Percentiles rank a stretch among this genome's conserved stretches.
Evolutionary conservation across 768 basidiomycete genomes (phyloP).

Genomic region (Omphalotus guepiniiformis): DNA sequence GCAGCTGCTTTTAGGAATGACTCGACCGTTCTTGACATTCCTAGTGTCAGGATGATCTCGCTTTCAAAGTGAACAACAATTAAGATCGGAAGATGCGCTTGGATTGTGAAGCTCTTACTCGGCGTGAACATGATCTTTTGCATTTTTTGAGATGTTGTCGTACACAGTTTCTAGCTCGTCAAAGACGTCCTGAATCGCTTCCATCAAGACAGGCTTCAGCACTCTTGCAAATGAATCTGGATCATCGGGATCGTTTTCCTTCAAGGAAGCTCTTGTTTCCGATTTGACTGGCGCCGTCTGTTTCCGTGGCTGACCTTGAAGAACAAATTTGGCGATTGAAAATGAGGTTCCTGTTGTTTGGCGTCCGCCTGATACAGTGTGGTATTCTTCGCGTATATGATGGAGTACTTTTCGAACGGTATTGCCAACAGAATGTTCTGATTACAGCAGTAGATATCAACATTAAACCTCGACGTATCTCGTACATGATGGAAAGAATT

Average conservation of each 20-base stretch:
- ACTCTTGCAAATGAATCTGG: conserved; percentile 73
- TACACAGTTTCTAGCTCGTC: conserved; percentile 96
- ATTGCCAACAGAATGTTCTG: conserved; percentile 94
- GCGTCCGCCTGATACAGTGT: conserved; percentile 61
- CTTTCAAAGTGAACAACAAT: conserved; percentile 36
- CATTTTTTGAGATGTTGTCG: conserved; percentile 90
- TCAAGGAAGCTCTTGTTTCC: conserved; percentile 54
- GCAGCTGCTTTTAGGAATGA: conserved; percentile 90
- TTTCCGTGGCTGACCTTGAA: conserved; percentile 69
- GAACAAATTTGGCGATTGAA: conserved; percentile 81
- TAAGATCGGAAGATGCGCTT: background rate
- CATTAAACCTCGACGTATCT: conserved; percentile 2
- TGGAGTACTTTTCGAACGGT: conserved; percentile 90
- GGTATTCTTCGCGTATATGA: conserved; percentile 92
- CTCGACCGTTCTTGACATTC: conserved; percentile 92
- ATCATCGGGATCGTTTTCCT: conserved; percentile 70
- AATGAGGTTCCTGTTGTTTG: conserved; percentile 40
- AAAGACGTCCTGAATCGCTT: conserved; percentile 94
- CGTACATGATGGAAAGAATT: conserved; percentile 7
- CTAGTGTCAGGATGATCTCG: conserved; percentile 91
- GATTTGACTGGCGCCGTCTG: conserved; percentile 38
- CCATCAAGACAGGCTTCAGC: conserved; percentile 91
- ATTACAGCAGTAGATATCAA: background rate
- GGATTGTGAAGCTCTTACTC: conserved; percentile 57
- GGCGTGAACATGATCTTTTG: conserved; percentile 96